phyloP scores from a whole-genome alignment of 202 grass and related monocot genomes.

The Miscanthus sacchariflorus region DNA sequence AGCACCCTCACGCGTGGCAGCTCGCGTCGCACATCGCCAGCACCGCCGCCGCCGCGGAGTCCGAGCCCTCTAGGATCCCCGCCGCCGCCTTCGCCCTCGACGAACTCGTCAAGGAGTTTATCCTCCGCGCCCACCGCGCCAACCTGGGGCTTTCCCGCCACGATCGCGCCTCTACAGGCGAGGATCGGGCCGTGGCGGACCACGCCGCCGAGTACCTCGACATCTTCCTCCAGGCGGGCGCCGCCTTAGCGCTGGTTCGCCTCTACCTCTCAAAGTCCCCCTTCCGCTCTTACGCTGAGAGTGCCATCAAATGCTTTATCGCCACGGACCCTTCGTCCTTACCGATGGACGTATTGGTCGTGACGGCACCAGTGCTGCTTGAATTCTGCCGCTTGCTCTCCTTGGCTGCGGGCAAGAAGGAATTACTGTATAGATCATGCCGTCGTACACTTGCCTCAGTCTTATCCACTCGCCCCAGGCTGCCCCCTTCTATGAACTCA shows the following conservation, averaged over 20 bases:
- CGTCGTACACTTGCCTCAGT: constrained; percentile 64
- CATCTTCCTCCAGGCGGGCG: constrained; percentile 72
- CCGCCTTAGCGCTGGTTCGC: constrained; percentile 74
- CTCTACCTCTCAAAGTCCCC: constrained; percentile 67
- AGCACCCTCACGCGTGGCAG: constrained; percentile 76
- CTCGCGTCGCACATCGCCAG: constrained; percentile 73
- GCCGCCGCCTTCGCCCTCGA: constrained; percentile 49
- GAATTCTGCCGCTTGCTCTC: constrained; percentile 76
- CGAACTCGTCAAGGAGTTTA: constrained; percentile 72
- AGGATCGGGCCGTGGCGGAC: not conserved
- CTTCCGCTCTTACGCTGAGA: constrained; percentile 49
- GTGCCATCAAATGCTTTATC: constrained; percentile 72
- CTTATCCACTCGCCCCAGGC: constrained; percentile 44
- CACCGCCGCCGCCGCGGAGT: constrained; percentile 36
- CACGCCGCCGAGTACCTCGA: constrained; percentile 55
- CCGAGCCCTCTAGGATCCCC: constrained; percentile 6
- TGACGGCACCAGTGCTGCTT: constrained; percentile 65
- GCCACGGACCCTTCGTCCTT: constrained; percentile 42
- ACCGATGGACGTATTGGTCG: constrained; percentile 47
- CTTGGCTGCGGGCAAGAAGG: constrained; percentile 52
- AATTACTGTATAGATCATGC: constrained; percentile 71
- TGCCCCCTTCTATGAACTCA: constrained; percentile 35
- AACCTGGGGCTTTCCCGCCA: not conserved
- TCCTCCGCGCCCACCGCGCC: constrained; percentile 36
- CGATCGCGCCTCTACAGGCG: constrained; percentile 18